Evolutionary conservation across 768 basidiomycete genomes (phyloP).

Genomic region (Boletus edulis): DNA sequence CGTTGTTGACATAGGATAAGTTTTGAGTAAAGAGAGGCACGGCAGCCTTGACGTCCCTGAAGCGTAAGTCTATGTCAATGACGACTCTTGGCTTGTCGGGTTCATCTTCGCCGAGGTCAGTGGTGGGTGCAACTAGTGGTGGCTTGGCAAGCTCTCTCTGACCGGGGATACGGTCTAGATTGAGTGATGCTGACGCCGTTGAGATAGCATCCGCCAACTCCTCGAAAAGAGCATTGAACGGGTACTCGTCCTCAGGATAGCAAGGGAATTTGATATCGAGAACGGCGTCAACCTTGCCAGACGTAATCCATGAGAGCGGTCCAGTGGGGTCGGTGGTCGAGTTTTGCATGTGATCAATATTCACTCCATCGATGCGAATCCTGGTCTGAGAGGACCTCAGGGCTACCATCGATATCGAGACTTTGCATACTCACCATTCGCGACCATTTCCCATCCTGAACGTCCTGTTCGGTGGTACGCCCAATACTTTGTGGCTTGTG

Average conservation of each 20-base stretch:
- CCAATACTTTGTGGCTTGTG: slow-evolving; percentile 97
- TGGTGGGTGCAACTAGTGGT: slow-evolving; percentile 70
- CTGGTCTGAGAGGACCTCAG: slow-evolving; percentile 59
- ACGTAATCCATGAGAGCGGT: slow-evolving; percentile 96
- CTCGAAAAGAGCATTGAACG: slow-evolving; percentile 79
- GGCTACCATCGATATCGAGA: background rate
- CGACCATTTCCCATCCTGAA: slow-evolving; percentile 80
- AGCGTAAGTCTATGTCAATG: slow-evolving; percentile 91
- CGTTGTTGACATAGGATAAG: slow-evolving; percentile 88
- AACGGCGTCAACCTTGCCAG: slow-evolving; percentile 95
- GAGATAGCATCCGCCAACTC: slow-evolving; percentile 89
- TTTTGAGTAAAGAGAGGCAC: slow-evolving; percentile 91
- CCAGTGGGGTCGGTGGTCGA: slow-evolving; percentile 72
- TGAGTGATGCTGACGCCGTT: slow-evolving; percentile 49
- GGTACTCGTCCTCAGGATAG: slow-evolving; percentile 65
- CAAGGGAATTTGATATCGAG: slow-evolving; percentile 97
- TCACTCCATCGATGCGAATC: slow-evolving; percentile 94
- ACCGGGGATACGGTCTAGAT: slow-evolving; percentile 73
- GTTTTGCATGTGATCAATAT: slow-evolving; percentile 91
- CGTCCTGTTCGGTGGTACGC: slow-evolving; percentile 80
- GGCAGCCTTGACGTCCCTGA: slow-evolving; percentile 92
- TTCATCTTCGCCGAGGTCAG: slow-evolving; percentile 28
- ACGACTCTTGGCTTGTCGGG: slow-evolving; percentile 51
- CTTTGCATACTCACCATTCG: slow-evolving; percentile 66
- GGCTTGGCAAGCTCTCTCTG: slow-evolving; percentile 86